Base-by-base conservation (phyloP, 352 stramenopile genomes). In the Globisporangium nunn region DNA sequence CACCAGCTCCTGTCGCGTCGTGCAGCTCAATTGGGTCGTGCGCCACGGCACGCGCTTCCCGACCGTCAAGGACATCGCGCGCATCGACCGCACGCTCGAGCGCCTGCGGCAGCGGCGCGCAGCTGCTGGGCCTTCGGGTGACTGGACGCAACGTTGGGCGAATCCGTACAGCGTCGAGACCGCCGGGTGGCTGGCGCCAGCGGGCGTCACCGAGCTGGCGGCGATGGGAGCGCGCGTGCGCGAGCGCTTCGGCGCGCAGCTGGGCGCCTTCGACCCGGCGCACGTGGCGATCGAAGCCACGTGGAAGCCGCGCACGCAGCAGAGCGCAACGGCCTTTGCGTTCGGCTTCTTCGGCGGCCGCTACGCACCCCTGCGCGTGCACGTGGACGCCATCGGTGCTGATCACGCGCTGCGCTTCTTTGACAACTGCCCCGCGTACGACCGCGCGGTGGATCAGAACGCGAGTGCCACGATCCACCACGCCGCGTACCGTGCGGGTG, bases 331-430 rank as follows among this genome's bases (percentile, higher is more conserved):
- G 44, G 80, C 79, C 6, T 93, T 93, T 56, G 74, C 79, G 1
- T 88, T 70, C 50, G 84, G 81, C 0, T 91, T 91, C 54, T 91
- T 91, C 56, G 51, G 67, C n/a, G 68, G 70, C 1, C 29, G n/a
- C 30, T 51, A 77, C 18, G 74, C 90, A 56, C 75, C 77, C 1
- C 73, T 93, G 37, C 71, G 74, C 23, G 87, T 85, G 50, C 59
- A 77, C 40, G 69, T 67, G 3, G 65, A 70, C 5, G 61, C 79
- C 4, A 72, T 78, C 3, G 81, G 81, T 15, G 23, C 72, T 6
- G 84, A 93, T 59, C 56, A 81, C 63, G 62, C 78, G 51, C 68
- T 93, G 54, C 78, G 84, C 11, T 93, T 93, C 58, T 93, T 87
- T 43, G 84, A 91, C 61, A 93, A 93, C 63, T 93, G 84, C 28